These are phyloP conservation scores for Trichoderma sp. DNA, from an alignment of 2,329 filamentous ascomycete species.

Conservation along the genomic window DNA sequence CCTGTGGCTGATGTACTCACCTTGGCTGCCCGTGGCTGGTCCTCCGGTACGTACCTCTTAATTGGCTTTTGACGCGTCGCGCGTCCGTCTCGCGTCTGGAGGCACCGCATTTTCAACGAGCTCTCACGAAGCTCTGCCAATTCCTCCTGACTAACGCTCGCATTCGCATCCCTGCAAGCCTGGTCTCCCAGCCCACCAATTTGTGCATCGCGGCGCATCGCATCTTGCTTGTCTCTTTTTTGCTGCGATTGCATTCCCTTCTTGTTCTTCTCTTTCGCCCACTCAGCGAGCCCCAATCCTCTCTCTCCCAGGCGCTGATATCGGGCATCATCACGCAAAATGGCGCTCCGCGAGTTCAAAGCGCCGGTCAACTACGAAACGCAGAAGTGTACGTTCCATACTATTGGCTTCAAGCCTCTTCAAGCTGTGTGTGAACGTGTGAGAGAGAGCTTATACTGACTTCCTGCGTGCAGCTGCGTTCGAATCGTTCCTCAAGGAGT, in stretches of 20 bases:
- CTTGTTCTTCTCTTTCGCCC: background rate
- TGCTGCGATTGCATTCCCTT: background rate
- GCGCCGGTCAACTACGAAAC: constrained; percentile 83
- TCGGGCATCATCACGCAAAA: constrained; percentile 46
- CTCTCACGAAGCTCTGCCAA: background rate
- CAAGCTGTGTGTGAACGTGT: too few species aligned
- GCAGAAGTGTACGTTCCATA: constrained; percentile 70
- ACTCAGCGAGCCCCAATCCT: constrained; percentile 30
- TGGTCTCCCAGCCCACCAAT: constrained; percentile 39
- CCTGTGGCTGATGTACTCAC: constrained; percentile 4
- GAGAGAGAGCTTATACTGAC: too few species aligned
- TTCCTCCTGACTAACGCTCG: constrained; percentile 21
- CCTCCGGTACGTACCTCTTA: constrained; percentile 24
- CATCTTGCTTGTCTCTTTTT: too few species aligned
- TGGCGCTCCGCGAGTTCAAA: constrained; percentile 84
- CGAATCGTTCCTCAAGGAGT: constrained; percentile 82
- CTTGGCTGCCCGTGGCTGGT: background rate
- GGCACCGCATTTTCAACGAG: constrained; percentile 14
- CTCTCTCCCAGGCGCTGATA: constrained; percentile 18
- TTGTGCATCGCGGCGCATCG: constrained; percentile 36
- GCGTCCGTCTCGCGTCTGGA: constrained; percentile 42
- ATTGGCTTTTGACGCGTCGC: constrained; percentile 35
- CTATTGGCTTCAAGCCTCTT: background rate
- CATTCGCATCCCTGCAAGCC: constrained; percentile 33
- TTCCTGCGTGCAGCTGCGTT: constrained; percentile 64